Evolutionary conservation across 2,329 filamentous ascomycete genomes (phyloP), one percentile per base, ranked within the genome.

Genomic region (Pyrenochaeta sp.): DNA sequence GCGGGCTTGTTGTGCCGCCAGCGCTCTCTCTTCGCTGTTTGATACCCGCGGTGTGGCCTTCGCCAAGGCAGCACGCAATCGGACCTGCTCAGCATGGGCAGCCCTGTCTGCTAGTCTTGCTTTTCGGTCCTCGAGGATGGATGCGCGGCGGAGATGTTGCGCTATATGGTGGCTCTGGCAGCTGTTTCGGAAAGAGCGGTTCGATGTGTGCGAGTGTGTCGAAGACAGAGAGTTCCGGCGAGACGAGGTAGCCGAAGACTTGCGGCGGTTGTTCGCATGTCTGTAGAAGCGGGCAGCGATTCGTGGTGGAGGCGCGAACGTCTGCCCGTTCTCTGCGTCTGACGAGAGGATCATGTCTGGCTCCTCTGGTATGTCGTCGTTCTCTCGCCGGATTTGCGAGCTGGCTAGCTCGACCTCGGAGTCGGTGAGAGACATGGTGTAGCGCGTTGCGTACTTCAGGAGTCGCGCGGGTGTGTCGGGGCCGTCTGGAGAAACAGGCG

Each of bases 41-140:
- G 85, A 87, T 32, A 81, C 86, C 65, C 89, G 87, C 22, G 88
- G 86, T 6, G 87, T 84, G 2, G 90, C 88, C 77, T 92, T 93
- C 58, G 88, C 90, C 56, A 91, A 77, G 9, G 91, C 91, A 43
- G 91, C 91, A 36, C 91, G 85, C 59, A 92, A 79, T 50, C 91
- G 88, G 15, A 95, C 91, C 74, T 93, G 92, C 77, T 95, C 91
- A 24, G 90, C 91, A 76, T 95, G 91, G 7, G 90, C 90, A 28
- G 91, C 91, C 54, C 91, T 84, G 75, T 93, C 91, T 53, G 91
- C 91, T 19, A 95, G 83, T 22, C 91, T 86, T 13, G 91, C 91
- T 73, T 91, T 92, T 60, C 91, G 88, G 65, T 90, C 90, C 76
- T 93, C 91, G 61, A 94, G 85, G 57, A 94, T 93, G 15, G 90